Percentiles rank a stretch among this genome's conserved stretches.
phyloP scores from a whole-genome alignment of 352 stramenopile species.

The Phytophthora lateralis region DNA sequence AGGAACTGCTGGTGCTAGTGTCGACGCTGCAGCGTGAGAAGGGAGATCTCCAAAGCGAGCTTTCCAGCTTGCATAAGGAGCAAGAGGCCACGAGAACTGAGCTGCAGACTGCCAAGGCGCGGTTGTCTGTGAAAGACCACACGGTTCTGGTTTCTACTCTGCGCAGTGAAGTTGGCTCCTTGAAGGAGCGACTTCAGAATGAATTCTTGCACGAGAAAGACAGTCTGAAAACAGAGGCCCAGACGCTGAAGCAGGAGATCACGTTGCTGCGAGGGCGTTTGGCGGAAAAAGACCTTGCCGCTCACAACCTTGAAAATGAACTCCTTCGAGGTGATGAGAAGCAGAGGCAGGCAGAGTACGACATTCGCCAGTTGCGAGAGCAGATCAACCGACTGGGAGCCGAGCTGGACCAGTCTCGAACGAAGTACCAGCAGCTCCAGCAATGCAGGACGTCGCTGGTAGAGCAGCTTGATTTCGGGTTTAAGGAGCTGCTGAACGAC shows the following conservation, averaged over 20 bases:
- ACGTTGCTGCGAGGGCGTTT: slow-evolving; percentile 38
- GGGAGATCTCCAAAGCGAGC: slow-evolving; percentile 30
- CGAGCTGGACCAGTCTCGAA: slow-evolving; percentile 44
- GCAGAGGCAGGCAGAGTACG: slow-evolving; percentile 44
- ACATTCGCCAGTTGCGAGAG: slow-evolving; percentile 46
- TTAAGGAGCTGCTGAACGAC: slow-evolving; percentile 72
- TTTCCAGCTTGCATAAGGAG: slow-evolving; percentile 32
- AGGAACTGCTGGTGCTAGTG: slow-evolving; percentile 49
- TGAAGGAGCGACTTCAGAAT: slow-evolving; percentile 63
- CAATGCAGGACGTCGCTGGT: slow-evolving; percentile 51
- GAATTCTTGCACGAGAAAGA: slow-evolving; percentile 76
- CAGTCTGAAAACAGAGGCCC: slow-evolving; percentile 40
- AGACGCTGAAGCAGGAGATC: slow-evolving; percentile 52
- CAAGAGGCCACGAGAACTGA: slow-evolving; percentile 35
- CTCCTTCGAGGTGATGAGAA: slow-evolving; percentile 46
- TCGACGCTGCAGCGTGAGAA: slow-evolving; percentile 53
- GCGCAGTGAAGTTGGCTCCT: slow-evolving; percentile 54
- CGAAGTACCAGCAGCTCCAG: slow-evolving; percentile 65
- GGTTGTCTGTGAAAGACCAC: slow-evolving; percentile 56
- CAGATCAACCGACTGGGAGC: slow-evolving; percentile 43
- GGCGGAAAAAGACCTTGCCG: slow-evolving; percentile 51
- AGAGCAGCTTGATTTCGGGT: slow-evolving; percentile 69
- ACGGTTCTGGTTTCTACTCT: slow-evolving; percentile 64
- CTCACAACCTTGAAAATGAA: slow-evolving; percentile 53
- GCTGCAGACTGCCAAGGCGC: slow-evolving; percentile 42